A percentile compares a stretch with the other conserved stretches of the same genome.
phyloP scores from a whole-genome alignment of 305 asterid species.

The Plantago lanceolata region DNA sequence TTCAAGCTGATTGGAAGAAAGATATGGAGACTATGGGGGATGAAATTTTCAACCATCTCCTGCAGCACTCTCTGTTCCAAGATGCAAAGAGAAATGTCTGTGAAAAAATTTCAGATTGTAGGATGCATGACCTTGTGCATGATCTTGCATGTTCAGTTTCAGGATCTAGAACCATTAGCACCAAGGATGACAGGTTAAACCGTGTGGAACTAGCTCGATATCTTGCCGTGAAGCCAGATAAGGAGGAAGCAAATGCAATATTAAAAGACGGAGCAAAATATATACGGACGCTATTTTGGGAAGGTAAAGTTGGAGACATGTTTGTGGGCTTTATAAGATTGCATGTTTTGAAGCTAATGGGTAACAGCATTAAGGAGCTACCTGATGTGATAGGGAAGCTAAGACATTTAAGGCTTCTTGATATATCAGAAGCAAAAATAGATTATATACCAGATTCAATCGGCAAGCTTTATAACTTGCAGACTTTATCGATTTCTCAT shows the following conservation, averaged over 20 bases:
- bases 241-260: not conserved
- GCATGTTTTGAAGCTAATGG: constrained; percentile 6
- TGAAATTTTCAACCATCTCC: constrained; percentile 17
- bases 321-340: constrained; percentile 10
- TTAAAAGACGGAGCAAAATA: not conserved
- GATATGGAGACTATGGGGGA: constrained; percentile 24
- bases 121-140: constrained; percentile 40
- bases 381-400: constrained; percentile 11
- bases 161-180: not conserved
- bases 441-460: constrained; percentile 6
- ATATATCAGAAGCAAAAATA: not conserved
- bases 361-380: not conserved
- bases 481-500: constrained; percentile 18
- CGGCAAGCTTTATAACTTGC: constrained; percentile 19
- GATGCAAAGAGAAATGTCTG: constrained; percentile 3
- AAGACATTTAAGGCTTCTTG: constrained; percentile 22
- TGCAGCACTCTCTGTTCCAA: constrained; percentile 25
- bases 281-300: constrained; percentile 17
- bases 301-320: not conserved
- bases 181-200: not conserved
- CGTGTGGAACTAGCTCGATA: constrained; percentile 5
- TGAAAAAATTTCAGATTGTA: not conserved
- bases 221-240: not conserved
- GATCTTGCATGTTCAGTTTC: constrained; percentile 26
- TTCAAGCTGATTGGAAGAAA: not conserved